Evolutionary conservation across 306 rosid species (phyloP), one percentile per base, ranked within the genome.

Genomic region (Citrullus amarus): DNA sequence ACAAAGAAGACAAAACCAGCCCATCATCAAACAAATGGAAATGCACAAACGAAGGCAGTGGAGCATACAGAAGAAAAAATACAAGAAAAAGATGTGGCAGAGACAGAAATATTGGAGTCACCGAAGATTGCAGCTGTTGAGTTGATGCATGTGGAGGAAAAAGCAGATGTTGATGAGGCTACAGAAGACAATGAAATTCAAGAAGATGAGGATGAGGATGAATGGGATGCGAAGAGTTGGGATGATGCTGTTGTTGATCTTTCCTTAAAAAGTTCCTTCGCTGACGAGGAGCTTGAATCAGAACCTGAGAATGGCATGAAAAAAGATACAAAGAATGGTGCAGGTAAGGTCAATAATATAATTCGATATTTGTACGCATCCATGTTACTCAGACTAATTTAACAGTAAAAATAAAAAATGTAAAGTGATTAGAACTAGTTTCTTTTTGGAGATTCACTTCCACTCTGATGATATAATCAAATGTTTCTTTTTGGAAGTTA

Each of bases 141-240:
- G 71, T 74, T 79, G 8, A 12, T 76, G 55, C 80, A 74, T 39
- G 86, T 70, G 54, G 92, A 90, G 75, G 91, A 89, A 46, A 85
- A 88, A 60, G 81, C 85, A 18, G 93, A 85, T 78, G 84, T 75
- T 84, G 70, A 88, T 75, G 96, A 87, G 81, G 82, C 84, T 76
- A 88, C 76, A 59, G 85, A 86, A 78, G 97, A 91, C 58, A 83
- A 84, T 82, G 91, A 57, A 50, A 70, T 77, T 39, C 92, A 88
- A 84, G 93, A 88, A 34, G 98, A 92, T 4, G 97, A 86, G 1
- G 93, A 77, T 38, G 98, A 89, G 81, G 98, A 91, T 77, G 97
- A 92, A 78, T 95, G 97, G 99, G 99, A 95, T 78, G 91, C 90
- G 50, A 95, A 91, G 92, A 92, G 97, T 86, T 95, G 97, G 97